Conservation (phyloP, 257 asterid genomes). For the Fraxinus americana region DNA sequence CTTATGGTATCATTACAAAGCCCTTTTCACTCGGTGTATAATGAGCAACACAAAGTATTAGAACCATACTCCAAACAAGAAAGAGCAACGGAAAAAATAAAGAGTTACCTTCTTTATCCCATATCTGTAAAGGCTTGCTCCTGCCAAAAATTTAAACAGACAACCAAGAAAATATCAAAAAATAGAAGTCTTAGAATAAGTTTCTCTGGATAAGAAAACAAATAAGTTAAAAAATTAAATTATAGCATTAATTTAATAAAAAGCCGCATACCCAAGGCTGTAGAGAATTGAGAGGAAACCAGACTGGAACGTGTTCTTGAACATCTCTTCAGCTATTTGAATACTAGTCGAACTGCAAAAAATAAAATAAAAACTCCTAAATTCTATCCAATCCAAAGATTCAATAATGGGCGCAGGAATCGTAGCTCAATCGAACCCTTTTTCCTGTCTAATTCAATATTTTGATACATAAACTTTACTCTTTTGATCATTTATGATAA, state of each 20-base stretch:
- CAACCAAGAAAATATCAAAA: neutral
- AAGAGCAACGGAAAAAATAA: neutral
- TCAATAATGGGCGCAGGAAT: neutral
- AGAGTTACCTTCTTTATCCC: slow-evolving; percentile 88
- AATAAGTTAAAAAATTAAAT: slow-evolving; percentile 9
- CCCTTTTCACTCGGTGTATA: neutral
- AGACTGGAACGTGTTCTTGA: slow-evolving; percentile 93
- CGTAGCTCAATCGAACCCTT: neutral
- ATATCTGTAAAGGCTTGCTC: slow-evolving; percentile 98
- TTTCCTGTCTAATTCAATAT: neutral
- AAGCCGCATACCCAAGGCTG: slow-evolving; percentile 77
- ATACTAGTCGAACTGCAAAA: slow-evolving; percentile 16
- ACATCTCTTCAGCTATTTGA: slow-evolving; percentile 53
- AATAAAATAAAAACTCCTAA: neutral
- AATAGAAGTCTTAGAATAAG: neutral
- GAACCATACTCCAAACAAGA: neutral
- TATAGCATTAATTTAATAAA: neutral
- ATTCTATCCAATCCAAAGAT: neutral
- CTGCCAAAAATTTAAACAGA: slow-evolving; percentile 37
- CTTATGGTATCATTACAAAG: neutral
- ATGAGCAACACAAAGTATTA: neutral
- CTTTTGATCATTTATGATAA: neutral
- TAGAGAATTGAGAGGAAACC: slow-evolving; percentile 91
- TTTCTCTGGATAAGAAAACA: slow-evolving; percentile 2
- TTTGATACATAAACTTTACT: neutral